Percentiles rank a stretch among this genome's conserved stretches.
These are phyloP conservation scores for Catunica adiposa DNA, from an alignment of 2,329 filamentous ascomycete genomes.

Conservation along the genomic window DNA sequence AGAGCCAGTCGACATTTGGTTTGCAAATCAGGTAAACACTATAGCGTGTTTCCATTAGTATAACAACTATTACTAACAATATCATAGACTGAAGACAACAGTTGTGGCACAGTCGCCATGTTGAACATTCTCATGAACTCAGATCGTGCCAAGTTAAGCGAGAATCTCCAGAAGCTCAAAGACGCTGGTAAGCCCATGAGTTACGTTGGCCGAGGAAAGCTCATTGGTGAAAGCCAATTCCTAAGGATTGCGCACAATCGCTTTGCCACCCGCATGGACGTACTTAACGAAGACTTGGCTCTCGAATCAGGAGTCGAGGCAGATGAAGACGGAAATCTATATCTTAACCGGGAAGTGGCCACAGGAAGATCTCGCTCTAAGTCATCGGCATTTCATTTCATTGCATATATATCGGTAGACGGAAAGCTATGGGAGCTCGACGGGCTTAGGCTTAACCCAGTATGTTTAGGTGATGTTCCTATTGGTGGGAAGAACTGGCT, in stretches of 20 bases:
- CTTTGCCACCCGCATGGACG: conserved; percentile 64
- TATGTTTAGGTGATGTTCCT: conserved; percentile 35
- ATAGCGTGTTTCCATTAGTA: conserved; percentile 14
- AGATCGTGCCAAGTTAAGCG: conserved; percentile 46
- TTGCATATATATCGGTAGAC: conserved; percentile 68
- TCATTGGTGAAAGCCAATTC: conserved; percentile 56
- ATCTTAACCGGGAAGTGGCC: conserved; percentile 22
- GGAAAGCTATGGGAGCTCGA: conserved; percentile 76
- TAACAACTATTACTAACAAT: conserved; percentile 21
- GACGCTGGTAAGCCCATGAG: conserved; percentile 49
- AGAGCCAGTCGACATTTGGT: conserved; percentile 56
- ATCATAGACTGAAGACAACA: conserved; percentile 53
- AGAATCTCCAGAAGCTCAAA: conserved; percentile 57
- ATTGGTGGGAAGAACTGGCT: conserved; percentile 42
- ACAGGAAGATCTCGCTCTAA: conserved; percentile 21
- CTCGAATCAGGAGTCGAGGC: conserved; percentile 38
- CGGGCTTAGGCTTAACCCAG: conserved; percentile 58
- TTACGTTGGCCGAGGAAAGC: conserved; percentile 58
- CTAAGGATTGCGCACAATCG: conserved; percentile 77
- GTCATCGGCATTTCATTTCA: conserved; percentile 68
- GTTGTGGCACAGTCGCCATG: conserved; percentile 82
- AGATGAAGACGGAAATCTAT: conserved; percentile 16
- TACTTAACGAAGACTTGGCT: conserved; percentile 52
- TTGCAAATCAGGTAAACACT: conserved; percentile 65
- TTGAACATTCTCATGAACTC: conserved; percentile 89